A percentile compares a stretch with the other conserved stretches of the same genome.
Conservation (phyloP, 2,329 filamentous ascomycete genomes). For the Hymenoscyphus infarciens region DNA sequence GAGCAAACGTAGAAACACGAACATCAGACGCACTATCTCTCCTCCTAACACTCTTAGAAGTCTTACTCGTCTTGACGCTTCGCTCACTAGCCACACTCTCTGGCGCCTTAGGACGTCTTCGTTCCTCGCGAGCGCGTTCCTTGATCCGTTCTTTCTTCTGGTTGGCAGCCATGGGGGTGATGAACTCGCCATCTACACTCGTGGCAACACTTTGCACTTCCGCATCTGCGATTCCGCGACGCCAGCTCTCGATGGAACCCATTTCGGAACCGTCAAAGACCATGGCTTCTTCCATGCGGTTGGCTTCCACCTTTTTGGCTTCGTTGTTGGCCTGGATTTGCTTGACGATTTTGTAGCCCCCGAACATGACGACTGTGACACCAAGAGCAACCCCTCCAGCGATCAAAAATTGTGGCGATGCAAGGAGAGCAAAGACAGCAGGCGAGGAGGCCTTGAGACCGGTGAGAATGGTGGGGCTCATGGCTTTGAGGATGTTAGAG, state of each 20-base stretch:
- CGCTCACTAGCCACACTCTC: constrained; percentile 13
- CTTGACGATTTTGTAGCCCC: constrained; percentile 97
- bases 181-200: constrained; percentile 31
- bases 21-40: not conserved
- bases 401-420: constrained; percentile 91
- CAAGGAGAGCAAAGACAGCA: constrained; percentile 78
- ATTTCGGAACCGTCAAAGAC: constrained; percentile 27
- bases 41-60: not conserved
- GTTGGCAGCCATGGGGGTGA: constrained; percentile 28
- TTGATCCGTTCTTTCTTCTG: constrained; percentile 15
- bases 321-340: constrained; percentile 55
- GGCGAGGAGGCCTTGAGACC: constrained; percentile 79
- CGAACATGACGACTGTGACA: constrained; percentile 92
- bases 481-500: constrained; percentile 74
- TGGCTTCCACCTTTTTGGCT: constrained; percentile 17
- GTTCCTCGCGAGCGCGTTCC: constrained; percentile 14
- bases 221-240: constrained; percentile 34
- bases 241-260: constrained; percentile 35
- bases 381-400: constrained; percentile 85
- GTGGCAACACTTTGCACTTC: constrained; percentile 31
- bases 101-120: constrained; percentile 4
- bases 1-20: not conserved
- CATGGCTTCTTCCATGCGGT: constrained; percentile 30
- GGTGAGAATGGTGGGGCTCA: constrained; percentile 75
- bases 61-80: constrained; percentile 1